Evolutionary conservation across 192 early-diverging fungal genomes (phyloP).

Genomic region (Coemansia guatemalensis): DNA sequence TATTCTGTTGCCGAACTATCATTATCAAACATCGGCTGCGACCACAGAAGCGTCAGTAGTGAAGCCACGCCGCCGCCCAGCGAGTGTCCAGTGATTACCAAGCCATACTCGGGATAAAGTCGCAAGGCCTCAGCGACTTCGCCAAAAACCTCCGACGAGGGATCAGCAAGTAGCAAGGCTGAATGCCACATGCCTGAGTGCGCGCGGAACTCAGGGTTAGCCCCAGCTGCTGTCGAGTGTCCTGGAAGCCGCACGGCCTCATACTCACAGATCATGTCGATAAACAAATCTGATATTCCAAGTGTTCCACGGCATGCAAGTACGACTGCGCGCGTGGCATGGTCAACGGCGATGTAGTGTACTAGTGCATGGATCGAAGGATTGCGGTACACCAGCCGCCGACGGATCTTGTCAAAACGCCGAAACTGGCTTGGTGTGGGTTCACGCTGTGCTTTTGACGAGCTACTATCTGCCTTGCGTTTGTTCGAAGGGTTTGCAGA

Average conservation of each 20-base stretch:
- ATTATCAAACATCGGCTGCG: constrained; percentile 37
- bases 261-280: constrained; percentile 84
- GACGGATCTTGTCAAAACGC: constrained; percentile 42
- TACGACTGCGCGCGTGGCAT: constrained; percentile 69
- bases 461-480: not conserved
- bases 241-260: constrained; percentile 29
- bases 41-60: constrained; percentile 76
- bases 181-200: constrained; percentile 88
- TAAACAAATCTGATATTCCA: constrained; percentile 81
- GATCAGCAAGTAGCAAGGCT: constrained; percentile 67
- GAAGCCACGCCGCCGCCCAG: constrained; percentile 86
- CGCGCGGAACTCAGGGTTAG: constrained; percentile 52
- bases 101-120: constrained; percentile 71
- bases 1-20: not conserved
- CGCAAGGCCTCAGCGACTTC: constrained; percentile 71
- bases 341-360: constrained; percentile 84
- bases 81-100: constrained; percentile 86
- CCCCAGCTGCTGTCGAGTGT: constrained; percentile 9
- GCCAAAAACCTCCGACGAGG: constrained; percentile 67
- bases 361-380: constrained; percentile 72
- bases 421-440: constrained; percentile 38
- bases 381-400: constrained; percentile 45
- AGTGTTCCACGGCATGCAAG: constrained; percentile 87
- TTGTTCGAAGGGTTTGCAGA: not conserved
- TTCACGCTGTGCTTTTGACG: not conserved